Conservation (phyloP, 208 protist species). For the Trypanosoma mega region DNA sequence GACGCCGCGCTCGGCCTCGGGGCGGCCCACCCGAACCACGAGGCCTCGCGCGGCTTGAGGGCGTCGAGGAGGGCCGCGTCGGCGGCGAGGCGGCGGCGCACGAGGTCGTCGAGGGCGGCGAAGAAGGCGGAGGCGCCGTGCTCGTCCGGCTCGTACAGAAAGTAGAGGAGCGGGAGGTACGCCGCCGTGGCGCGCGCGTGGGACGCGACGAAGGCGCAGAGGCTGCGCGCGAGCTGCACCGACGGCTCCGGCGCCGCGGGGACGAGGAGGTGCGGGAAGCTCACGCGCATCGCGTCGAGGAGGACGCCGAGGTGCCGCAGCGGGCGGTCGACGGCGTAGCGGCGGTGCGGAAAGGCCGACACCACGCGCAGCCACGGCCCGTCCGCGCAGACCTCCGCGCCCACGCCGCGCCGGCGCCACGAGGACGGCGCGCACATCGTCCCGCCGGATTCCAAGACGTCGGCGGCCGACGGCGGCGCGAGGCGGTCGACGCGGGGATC, state of each 20-base stretch:
- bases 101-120: constrained; percentile 21
- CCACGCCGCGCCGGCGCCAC: neutral
- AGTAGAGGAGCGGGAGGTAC: constrained; percentile 41
- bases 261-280: constrained; percentile 49
- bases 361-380: constrained; percentile 20
- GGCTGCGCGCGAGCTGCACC: constrained; percentile 10
- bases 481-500: neutral
- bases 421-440: constrained; percentile 13
- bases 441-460: constrained; percentile 7
- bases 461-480: neutral
- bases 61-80: constrained; percentile 25
- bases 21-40: constrained; percentile 40
- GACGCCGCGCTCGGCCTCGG: neutral
- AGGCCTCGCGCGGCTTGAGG: constrained; percentile 29
- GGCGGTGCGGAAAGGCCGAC: constrained; percentile 19
- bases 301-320: constrained; percentile 27
- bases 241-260: constrained; percentile 14
- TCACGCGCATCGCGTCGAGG: constrained; percentile 30
- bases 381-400: neutral
- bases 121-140: constrained; percentile 30
- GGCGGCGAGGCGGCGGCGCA: constrained; percentile 20
- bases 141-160: constrained; percentile 40
- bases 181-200: constrained; percentile 24
- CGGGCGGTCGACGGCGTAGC: constrained; percentile 32
- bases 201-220: constrained; percentile 28